Evolutionary conservation across 1,284 basidiomycete genomes (phyloP).

Genomic region (Schizopora paradoxa): DNA sequence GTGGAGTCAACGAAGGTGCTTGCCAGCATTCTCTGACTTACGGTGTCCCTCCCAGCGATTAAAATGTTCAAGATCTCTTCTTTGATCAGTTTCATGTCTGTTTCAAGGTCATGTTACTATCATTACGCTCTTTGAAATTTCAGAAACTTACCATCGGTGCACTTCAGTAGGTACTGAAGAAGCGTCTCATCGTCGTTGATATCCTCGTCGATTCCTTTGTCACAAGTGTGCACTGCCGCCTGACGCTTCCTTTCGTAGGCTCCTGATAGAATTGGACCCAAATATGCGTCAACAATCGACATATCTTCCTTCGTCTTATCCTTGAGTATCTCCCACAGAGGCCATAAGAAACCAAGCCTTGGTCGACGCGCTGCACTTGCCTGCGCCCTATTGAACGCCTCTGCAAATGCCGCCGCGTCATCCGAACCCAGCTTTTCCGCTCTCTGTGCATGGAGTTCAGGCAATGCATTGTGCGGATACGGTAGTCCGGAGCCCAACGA

Average conservation of each 20-base stretch:
- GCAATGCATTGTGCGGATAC: conserved; percentile 2
- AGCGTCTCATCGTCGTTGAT: conserved; percentile 32
- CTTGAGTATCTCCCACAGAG: conserved; percentile 36
- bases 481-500: neutral
- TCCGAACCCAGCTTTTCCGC: neutral
- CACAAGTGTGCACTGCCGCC: conserved; percentile 14
- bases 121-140: neutral
- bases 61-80: conserved; percentile 45
- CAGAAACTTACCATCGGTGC: conserved; percentile 32
- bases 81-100: conserved; percentile 32
- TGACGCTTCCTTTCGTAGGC: conserved; percentile 18
- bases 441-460: neutral
- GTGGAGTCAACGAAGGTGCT: neutral
- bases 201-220: conserved; percentile 23
- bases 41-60: conserved; percentile 40
- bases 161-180: conserved; percentile 36
- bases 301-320: conserved; percentile 33
- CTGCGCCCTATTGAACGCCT: conserved; percentile 36
- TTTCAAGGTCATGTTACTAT: neutral
- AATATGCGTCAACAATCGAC: conserved; percentile 35
- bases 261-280: conserved; percentile 39
- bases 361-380: conserved; percentile 27
- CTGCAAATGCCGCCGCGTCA: conserved; percentile 29
- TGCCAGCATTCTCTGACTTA: conserved; percentile 19
- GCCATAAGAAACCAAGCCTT: conserved; percentile 35